phyloP scores from a whole-genome alignment of 176 grass and related monocot species.

The Phyllostachys edulis region DNA sequence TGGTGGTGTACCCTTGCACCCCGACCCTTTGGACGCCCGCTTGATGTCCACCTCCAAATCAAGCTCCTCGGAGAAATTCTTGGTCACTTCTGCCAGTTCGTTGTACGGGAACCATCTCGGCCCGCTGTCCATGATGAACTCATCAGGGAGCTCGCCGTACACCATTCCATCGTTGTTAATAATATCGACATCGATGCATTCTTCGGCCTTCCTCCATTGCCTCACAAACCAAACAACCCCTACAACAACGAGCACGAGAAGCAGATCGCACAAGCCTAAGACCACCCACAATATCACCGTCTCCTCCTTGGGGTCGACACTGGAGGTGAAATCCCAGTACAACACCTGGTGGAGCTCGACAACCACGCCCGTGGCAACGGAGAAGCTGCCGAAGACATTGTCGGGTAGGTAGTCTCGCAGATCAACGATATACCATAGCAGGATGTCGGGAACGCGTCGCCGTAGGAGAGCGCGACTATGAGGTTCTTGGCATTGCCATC shows the following conservation, averaged over 20 bases:
- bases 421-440: slow-evolving; percentile 56
- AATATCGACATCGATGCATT: slow-evolving; percentile 26
- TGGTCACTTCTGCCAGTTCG: slow-evolving; percentile 62
- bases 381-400: slow-evolving; percentile 63
- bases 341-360: slow-evolving; percentile 69
- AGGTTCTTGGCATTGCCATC: slow-evolving; percentile 48
- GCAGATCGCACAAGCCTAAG: slow-evolving; percentile 28
- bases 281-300: slow-evolving; percentile 38
- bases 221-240: slow-evolving; percentile 52
- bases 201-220: slow-evolving; percentile 46
- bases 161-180: slow-evolving; percentile 30
- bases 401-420: slow-evolving; percentile 52
- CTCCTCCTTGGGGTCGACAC: slow-evolving; percentile 40
- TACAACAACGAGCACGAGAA: slow-evolving; percentile 35
- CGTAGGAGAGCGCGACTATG: slow-evolving; percentile 73
- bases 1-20: slow-evolving; percentile 63
- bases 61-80: slow-evolving; percentile 53
- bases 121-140: slow-evolving; percentile 55
- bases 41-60: slow-evolving; percentile 74
- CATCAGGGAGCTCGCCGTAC: slow-evolving; percentile 60
- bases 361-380: slow-evolving; percentile 61
- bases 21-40: slow-evolving; percentile 62
- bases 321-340: slow-evolving; percentile 82
- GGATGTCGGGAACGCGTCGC: slow-evolving; percentile 25
- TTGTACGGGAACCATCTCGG: slow-evolving; percentile 53